Evolutionary conservation across 768 basidiomycete species (phyloP), one percentile per base, ranked within the genome.

Genomic region (Macrocybe gigantea): DNA sequence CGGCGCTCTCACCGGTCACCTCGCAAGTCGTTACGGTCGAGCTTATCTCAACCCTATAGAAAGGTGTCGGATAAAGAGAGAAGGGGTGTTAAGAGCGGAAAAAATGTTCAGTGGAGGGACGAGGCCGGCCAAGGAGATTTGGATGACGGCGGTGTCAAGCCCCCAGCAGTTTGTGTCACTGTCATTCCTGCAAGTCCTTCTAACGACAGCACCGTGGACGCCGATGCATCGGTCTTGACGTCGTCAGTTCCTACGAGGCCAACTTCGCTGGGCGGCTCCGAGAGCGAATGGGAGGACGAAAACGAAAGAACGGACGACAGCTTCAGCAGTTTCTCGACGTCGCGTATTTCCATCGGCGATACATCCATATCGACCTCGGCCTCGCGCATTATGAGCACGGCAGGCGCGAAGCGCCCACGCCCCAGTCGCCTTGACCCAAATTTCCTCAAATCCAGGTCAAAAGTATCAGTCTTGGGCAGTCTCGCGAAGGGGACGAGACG

Each of bases 221-320:
- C 22, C 4, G 22, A 22, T 22, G 22, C 22, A 22, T 22, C 22
- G 4, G 51, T 57, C 5, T 65, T 22, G 22, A 22, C 63, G 37
- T 49, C 60, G 33, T 50, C 55, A 2, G 49, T 58, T 32, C 56
- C 57, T 33, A 58, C 57, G 11, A 62, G 80, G 49, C 72, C 64
- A 47, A 61, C 66, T 33, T 82, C 82, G 3, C 63, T 75, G 15
- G 76, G 81, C 40, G 75, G 80, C 5, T 88, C 86, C 5, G 88
- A 91, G 56, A 89, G 85, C 61, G 89, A 93, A 48, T 92, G 90
- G 89, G 89, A 92, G 64, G 88, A 92, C 59, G 90, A 91, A 57
- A 80, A 82, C 55, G 88, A 91, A 59, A 86, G 79, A 67, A 88
- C 85, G 1, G 88, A 93, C 6, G 88, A 88, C 43, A 88, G 84